Evolutionary conservation across 2,329 filamentous ascomycete genomes (phyloP), one percentile per base, ranked within the genome.

Genomic region (Diaporthe nobilis): DNA sequence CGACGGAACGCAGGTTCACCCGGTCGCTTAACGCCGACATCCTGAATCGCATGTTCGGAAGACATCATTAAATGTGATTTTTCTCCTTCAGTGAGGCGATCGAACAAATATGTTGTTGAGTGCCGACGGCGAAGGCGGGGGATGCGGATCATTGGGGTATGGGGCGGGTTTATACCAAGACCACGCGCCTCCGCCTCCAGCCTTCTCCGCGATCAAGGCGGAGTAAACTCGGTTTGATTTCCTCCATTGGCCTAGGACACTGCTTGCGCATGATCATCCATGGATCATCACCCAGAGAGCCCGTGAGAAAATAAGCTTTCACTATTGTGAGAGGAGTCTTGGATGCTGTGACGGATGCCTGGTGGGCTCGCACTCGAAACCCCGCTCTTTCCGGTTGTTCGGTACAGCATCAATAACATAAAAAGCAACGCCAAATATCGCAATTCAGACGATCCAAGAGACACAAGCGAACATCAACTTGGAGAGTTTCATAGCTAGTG

Each of bases 101-200:
- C 22, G n/a, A 72, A 25, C 31, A 25, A 9, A 7, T n/a, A 12
- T 53, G 44, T 2, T 44, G 57, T 42, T 44, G 42, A 42, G 17
- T 53, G n/a, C 44, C 20, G 25, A 31, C 39, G 20, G 17, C 31
- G 58, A 44, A 49, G 71, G 61, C 61, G 71, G 57, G 57, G 71
- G 42, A 44, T 28, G 49, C 9, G 31, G 31, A 44, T 53, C 17
- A 10, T 42, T 55, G 71, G 71, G 49, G 71, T 72, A 49, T 28
- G 13, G 20, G 20, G 25, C 34, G 70, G 44, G 22, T 72, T 72
- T 61, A 72, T 72, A 72, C 44, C 65, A 61, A 72, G 70, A 72
- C 39, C 20, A 60, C 25, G 5, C 39, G 12, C 17, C 70, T 72
- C 55, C 44, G 70, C 70, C 70, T 72, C 39, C 15, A 28, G n/a